Evolutionary conservation across 805 yeast genomes (phyloP).

Genomic region (Suhomyces sp.): DNA sequence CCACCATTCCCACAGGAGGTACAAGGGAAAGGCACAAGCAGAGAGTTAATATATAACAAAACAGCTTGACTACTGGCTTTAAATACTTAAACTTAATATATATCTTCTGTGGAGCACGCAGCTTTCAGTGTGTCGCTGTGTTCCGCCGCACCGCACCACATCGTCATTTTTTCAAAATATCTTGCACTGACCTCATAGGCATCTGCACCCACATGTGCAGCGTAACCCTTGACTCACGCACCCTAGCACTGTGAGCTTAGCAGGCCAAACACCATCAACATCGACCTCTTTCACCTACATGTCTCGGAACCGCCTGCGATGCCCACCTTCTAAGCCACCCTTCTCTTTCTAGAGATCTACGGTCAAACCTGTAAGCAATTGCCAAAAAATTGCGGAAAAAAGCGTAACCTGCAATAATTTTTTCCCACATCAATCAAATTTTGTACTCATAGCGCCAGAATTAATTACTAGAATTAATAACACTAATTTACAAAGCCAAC

Average conservation of each 20-base stretch:
- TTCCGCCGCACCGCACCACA: not conserved
- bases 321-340: not conserved
- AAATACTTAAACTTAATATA: not conserved
- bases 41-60: not conserved
- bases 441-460: not conserved
- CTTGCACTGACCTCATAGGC: not conserved
- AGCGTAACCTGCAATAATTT: not conserved
- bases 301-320: not conserved
- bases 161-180: not conserved
- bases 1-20: constrained; percentile 6
- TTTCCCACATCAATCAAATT: not conserved
- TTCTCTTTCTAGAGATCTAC: not conserved
- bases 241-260: no score
- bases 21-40: constrained; percentile 2
- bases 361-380: not conserved
- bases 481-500: not conserved
- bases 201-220: not conserved
- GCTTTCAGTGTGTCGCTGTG: not conserved
- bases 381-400: not conserved
- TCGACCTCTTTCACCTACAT: not conserved
- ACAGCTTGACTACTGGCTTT: no score
- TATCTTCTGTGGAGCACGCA: not conserved
- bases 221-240: no score
- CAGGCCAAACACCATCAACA: not conserved
- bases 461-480: not conserved